These are phyloP conservation scores for Artemisia argyi DNA, from an alignment of 129 eudicot genomes.

Conservation along the genomic window DNA sequence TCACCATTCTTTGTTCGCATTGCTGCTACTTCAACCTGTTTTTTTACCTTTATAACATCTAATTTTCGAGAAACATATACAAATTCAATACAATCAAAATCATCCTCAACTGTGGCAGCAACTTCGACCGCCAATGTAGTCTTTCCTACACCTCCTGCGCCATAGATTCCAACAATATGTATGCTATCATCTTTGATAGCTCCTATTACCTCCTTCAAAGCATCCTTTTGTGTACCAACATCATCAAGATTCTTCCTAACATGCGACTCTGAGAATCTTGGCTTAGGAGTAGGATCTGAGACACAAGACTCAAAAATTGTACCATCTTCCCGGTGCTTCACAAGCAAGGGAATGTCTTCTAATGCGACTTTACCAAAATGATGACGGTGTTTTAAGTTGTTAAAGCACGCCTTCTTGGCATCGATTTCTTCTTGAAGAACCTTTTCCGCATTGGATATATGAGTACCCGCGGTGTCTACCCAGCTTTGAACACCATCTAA, in stretches of 20 bases:
- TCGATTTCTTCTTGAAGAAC: not conserved
- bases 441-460: not conserved
- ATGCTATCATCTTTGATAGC: not conserved
- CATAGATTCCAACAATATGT: slow-evolving; percentile 28
- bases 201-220: not conserved
- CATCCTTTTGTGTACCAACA: slow-evolving; percentile 6
- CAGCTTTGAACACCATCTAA: not conserved
- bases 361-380: not conserved
- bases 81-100: not conserved
- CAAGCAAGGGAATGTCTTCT: not conserved
- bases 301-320: not conserved
- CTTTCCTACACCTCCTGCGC: slow-evolving; percentile 20
- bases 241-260: not conserved
- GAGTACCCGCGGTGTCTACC: not conserved
- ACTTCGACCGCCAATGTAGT: not conserved
- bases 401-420: slow-evolving; percentile 7
- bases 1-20: not conserved
- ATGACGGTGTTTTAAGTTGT: not conserved
- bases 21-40: too few relatives aligned
- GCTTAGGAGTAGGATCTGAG: not conserved
- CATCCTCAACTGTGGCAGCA: not conserved
- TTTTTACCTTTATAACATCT: too few relatives aligned
- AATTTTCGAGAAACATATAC: too few relatives aligned
- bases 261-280: not conserved
- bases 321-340: not conserved